Evolutionary conservation across 2,329 filamentous ascomycete species (phyloP), one percentile per base, ranked within the genome.

Genomic region (Botrytis elliptica): DNA sequence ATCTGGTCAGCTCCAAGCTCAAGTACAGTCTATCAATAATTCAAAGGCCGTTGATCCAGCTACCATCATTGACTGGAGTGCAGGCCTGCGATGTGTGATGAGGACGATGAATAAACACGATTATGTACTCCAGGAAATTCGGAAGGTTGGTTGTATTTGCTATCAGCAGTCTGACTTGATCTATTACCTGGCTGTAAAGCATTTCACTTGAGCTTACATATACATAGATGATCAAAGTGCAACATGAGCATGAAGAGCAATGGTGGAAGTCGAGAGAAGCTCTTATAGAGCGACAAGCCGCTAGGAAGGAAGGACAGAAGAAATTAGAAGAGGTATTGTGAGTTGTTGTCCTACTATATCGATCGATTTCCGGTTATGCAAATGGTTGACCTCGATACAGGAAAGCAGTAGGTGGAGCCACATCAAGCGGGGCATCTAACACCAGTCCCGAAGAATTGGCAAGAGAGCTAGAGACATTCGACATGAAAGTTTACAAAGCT

Each of bases 401-500:
- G 76, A 83, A 82, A 68, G 84, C 84, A 18, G 83, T 86, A 38
- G 85, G 85, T 33, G 84, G 84, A 20, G 81, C 81, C 14, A 80
- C 83, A 55, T 78, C 77, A 33, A 74, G 80, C 44, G 78, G 79
- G 14, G 80, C 71, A 22, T 73, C 77, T 6, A 78, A 75, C 46
- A 79, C 77, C 14, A 77, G 65, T 33, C 75, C 78, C 0, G 77
- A 86, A 75, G 84, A 86, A 66, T 82, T 89, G 65, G 80, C 85
- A 49, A 83, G 84, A 66, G 90, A 92, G 79, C 81, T 92, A 12
- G 79, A 83, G 44, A 83, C 83, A 33, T 92, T 89, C 78, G 89
- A 92, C 76, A 81, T 82, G 70, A 92, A 92, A 78, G 88, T 92
- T 25, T 88, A 91, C 77, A 85, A 83, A 72, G 89, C 89, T 4